phyloP scores from a whole-genome alignment of 345 rosid genomes.

The Aegle marmelos region DNA sequence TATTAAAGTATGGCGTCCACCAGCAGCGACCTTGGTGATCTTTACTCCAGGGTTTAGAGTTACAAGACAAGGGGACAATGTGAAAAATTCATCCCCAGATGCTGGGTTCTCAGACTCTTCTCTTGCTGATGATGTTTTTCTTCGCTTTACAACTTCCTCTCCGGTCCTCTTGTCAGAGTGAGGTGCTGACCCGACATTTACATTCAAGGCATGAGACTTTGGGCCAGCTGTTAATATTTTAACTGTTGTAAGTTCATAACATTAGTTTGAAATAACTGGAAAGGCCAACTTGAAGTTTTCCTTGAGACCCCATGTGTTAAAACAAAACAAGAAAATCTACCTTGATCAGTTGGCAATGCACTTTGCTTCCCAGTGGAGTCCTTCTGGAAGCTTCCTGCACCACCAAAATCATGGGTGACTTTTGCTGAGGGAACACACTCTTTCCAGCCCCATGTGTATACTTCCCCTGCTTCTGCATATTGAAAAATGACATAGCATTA shows the following conservation, averaged over 20 bases:
- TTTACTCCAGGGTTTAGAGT: conserved; percentile 65
- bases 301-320: conserved; percentile 3
- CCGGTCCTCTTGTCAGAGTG: conserved; percentile 36
- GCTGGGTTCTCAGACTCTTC: conserved; percentile 47
- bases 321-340: conserved; percentile 19
- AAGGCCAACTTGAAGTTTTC: not conserved
- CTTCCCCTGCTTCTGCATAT: conserved; percentile 62
- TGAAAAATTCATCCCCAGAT: conserved; percentile 53
- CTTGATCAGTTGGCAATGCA: conserved; percentile 41
- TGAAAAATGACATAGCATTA: not conserved
- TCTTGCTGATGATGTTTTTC: conserved; percentile 50
- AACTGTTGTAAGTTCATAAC: not conserved
- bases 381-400: conserved; percentile 38
- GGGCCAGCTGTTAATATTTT: conserved; percentile 34
- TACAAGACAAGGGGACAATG: conserved; percentile 48
- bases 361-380: conserved; percentile 41
- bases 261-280: not conserved
- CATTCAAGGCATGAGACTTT: conserved; percentile 34
- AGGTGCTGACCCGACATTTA: conserved; percentile 21
- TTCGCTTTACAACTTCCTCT: conserved; percentile 58
- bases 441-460: conserved; percentile 94
- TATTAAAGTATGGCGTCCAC: conserved; percentile 80
- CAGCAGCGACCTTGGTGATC: conserved; percentile 67
- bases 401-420: conserved; percentile 25
- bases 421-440: conserved; percentile 73